Base-by-base conservation (phyloP, 306 rosid genomes). In the Inga oerstediana region DNA sequence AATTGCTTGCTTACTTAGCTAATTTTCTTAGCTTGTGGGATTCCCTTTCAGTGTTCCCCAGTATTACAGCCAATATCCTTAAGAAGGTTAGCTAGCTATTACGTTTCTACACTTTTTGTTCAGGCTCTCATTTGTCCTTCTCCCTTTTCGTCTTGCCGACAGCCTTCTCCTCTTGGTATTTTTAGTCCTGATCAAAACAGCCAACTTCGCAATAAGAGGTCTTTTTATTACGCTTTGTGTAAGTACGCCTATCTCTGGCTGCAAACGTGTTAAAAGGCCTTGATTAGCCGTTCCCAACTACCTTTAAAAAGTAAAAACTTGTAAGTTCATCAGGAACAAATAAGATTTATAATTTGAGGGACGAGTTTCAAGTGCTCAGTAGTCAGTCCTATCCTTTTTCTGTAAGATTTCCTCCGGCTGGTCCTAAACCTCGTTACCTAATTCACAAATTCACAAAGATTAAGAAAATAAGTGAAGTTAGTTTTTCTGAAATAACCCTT, bases 71-170 rank as follows among this genome's bases (percentile, higher is more conserved):
- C 67, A 12, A 76, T 62, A 52, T 65, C 73, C 84, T 19, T 64
- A 14, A 70, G 58, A 48, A 61, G 66, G 71, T 66, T 70, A 45
- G 72, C 83, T 69, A 72, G 62, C 56, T 72, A 39, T 87, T 80
- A n/a, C 13, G 61, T 66, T 73, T 19, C 66, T 76, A 9, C 24
- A 32, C 78, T 77, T 74, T 52, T 30, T 17, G 20, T 59, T 19
- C 51, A 20, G 30, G n/a, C 68, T 76, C 37, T 58, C 34, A 32
- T 52, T 17, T 22, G 20, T 3, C 49, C 11, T 5, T 75, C 49
- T 4, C 68, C 66, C 22, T 34, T 56, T 20, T 37, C 7, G 3
- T 48, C 78, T 8, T 3, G 62, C 64, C 9, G 44, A 3, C 64
- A 15, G 15, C 43, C 27, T 74, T 49, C 2, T 3, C 41, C 7